A percentile compares a stretch with the other conserved stretches of the same genome.
Evolutionary conservation across 768 basidiomycete genomes (phyloP).

Genomic region (Nidula microcarpa): DNA sequence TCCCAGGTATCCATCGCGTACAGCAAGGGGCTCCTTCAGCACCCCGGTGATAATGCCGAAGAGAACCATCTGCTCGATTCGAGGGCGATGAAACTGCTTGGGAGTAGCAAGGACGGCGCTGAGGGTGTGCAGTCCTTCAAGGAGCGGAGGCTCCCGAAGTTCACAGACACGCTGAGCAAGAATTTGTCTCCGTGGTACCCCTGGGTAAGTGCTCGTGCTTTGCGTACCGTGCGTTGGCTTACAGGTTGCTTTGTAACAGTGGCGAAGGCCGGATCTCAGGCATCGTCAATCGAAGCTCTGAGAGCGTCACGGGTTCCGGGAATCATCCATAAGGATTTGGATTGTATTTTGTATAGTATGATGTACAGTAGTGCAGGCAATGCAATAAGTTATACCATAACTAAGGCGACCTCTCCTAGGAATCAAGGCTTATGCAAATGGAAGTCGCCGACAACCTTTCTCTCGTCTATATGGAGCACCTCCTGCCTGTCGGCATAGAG

Average conservation of each 20-base stretch:
- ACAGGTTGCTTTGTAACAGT: constrained; percentile 19
- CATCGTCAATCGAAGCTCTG: constrained; percentile 32
- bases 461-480: constrained; percentile 43
- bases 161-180: constrained; percentile 39
- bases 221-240: not conserved
- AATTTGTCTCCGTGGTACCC: constrained; percentile 41
- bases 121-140: constrained; percentile 50
- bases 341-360: too few relatives aligned
- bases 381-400: not conserved
- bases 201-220: constrained; percentile 36
- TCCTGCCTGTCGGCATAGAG: constrained; percentile 55
- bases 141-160: constrained; percentile 40
- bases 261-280: constrained; percentile 29
- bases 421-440: not conserved
- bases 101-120: constrained; percentile 31
- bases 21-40: constrained; percentile 49
- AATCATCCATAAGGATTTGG: too few relatives aligned
- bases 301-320: not conserved
- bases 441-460: constrained; percentile 44
- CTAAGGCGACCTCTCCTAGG: too few relatives aligned
- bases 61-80: constrained; percentile 56
- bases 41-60: constrained; percentile 46
- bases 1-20: constrained; percentile 49
- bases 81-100: constrained; percentile 37
- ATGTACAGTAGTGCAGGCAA: not conserved